These are phyloP conservation scores for Rhynchosporium graminicola DNA, from an alignment of 2,329 filamentous ascomycete species.

Conservation along the genomic window DNA sequence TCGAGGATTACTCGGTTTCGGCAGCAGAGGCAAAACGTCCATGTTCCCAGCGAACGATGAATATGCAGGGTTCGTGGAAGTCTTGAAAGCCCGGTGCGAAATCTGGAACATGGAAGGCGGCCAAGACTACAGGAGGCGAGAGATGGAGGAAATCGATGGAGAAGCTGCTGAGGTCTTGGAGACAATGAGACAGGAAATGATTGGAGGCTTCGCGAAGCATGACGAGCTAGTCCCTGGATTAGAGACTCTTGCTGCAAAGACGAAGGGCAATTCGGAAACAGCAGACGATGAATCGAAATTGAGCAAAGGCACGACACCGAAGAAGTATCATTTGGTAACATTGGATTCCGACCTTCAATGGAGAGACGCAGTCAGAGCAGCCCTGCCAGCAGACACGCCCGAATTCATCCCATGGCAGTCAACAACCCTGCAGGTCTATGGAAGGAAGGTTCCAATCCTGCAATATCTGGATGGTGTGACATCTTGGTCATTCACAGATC, in stretches of 20 bases:
- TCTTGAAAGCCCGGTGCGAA: slow-evolving; percentile 75
- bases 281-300: slow-evolving; percentile 11
- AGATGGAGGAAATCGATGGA: slow-evolving; percentile 44
- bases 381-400: slow-evolving; percentile 28
- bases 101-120: slow-evolving; percentile 82
- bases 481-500: slow-evolving; percentile 66
- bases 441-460: slow-evolving; percentile 61
- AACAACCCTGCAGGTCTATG: slow-evolving; percentile 57
- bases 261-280: not conserved
- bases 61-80: slow-evolving; percentile 74
- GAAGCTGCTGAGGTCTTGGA: slow-evolving; percentile 36
- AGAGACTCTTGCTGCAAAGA: not conserved
- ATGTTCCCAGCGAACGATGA: slow-evolving; percentile 63
- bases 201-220: slow-evolving; percentile 29
- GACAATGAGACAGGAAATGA: slow-evolving; percentile 40
- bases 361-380: slow-evolving; percentile 29
- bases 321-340: slow-evolving; percentile 35
- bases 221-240: slow-evolving; percentile 14
- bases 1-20: slow-evolving; percentile 49
- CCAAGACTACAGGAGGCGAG: slow-evolving; percentile 67
- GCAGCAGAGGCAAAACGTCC: slow-evolving; percentile 38
- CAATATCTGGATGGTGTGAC: slow-evolving; percentile 58
- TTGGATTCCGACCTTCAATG: slow-evolving; percentile 31
- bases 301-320: slow-evolving; percentile 27
- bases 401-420: slow-evolving; percentile 46